Evolutionary conservation across 768 basidiomycete species (phyloP), one percentile per base, ranked within the genome.

Genomic region (Lactarius psammicola): DNA sequence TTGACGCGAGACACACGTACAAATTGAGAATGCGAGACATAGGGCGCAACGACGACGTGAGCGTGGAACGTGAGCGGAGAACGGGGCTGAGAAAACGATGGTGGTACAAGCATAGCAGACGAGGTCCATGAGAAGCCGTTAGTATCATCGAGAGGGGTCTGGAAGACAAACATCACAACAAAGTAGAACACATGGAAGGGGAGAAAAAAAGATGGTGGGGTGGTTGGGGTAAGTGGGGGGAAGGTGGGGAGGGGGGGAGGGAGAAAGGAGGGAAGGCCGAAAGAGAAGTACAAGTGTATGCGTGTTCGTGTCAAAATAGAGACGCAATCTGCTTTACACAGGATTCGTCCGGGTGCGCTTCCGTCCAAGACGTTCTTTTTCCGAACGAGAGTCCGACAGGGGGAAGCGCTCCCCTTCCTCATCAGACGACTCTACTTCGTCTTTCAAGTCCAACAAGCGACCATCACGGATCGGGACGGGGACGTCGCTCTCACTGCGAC

Each of bases 341-440:
- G 56, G 56, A 20, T 61, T 61, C 65, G 65, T 66, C 31, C 65
- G 65, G 65, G 65, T 55, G 10, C 65, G 65, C 49, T 66, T 66
- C 33, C 65, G 65, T 30, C 61, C 51, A 28, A 54, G 60, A 40
- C 65, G 65, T 53, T 66, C 65, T 55, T 36, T 66, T 38, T 66
- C 65, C 13, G 65, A 66, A 13, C 67, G 67, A 26, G 67, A 68
- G 56, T 68, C 67, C n/a, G 67, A 68, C n/a, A 66, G 26, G 2
- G 60, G 64, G 60, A 68, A 68, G 46, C 66, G 42, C 10, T 65
- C 63, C 36, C 38, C 64, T 56, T 60, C 64, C 31, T 61, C 64
- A 18, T 66, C 64, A 5, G 67, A 66, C n/a, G 59, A 60, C 60
- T 62, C 59, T 11, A 31, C 15, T 30, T 66, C 59, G 15, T 44